Conservation (phyloP, 768 basidiomycete genomes). For the Saitozyma sp. region DNA sequence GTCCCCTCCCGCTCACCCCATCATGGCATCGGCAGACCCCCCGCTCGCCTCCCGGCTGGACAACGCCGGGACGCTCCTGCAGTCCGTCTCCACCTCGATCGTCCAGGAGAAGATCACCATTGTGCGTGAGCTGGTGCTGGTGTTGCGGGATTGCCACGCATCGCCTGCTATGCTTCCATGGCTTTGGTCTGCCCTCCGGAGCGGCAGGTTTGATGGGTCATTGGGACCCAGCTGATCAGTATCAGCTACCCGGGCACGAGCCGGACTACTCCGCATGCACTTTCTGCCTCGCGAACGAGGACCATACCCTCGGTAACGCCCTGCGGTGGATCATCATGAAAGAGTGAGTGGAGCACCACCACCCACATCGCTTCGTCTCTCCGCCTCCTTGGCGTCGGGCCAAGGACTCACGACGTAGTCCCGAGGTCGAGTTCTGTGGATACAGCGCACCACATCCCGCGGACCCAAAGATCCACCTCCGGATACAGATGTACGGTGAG, state of each 20-base stretch:
- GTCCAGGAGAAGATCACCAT: conserved; percentile 48
- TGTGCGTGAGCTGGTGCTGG: conserved; percentile 24
- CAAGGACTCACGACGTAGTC: conserved; percentile 58
- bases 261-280: conserved; percentile 84
- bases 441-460: conserved; percentile 97
- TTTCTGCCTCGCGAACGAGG: conserved; percentile 87
- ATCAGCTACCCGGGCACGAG: conserved; percentile 77
- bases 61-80: conserved; percentile 37
- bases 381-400: background rate
- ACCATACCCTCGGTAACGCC: conserved; percentile 93
- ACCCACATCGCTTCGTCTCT: background rate
- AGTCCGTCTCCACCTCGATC: conserved; percentile 31
- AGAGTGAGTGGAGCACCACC: conserved; percentile 64
- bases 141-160: background rate
- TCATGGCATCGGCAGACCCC: background rate
- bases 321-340: conserved; percentile 99
- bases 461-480: conserved; percentile 90
- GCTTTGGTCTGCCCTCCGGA: background rate
- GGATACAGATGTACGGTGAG: conserved; percentile 99
- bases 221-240: conserved; percentile 1
- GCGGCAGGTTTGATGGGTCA: background rate
- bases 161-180: background rate
- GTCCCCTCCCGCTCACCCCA: too few species aligned
- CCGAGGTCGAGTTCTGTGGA: conserved; percentile 96
- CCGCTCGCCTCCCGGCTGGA: conserved; percentile 24